Conservation (phyloP, 192 early-diverging fungal species). For the Rhizoclosmatium globosum region DNA sequence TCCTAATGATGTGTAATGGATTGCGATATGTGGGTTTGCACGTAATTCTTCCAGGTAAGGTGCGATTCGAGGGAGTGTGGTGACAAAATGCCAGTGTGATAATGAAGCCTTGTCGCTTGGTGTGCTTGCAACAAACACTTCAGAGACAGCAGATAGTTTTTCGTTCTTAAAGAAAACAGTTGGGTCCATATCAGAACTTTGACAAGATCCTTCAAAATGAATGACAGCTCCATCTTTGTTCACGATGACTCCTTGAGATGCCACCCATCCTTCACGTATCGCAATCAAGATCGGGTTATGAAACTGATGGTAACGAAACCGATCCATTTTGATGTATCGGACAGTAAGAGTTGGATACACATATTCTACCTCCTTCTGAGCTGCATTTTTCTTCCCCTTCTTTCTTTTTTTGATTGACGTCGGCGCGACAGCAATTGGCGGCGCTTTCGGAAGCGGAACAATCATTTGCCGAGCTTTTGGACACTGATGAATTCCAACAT, state of each 20-base stretch:
- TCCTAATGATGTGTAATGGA: background rate
- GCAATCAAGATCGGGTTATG: slow-evolving; percentile 16
- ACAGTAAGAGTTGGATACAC: slow-evolving; percentile 1
- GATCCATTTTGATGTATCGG: slow-evolving; percentile 28
- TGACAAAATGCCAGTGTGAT: background rate
- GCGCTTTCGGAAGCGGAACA: slow-evolving; percentile 22
- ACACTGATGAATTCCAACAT: slow-evolving; percentile 28
- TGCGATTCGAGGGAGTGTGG: slow-evolving; percentile 20
- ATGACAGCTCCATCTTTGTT: background rate
- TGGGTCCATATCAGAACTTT: background rate
- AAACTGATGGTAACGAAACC: slow-evolving; percentile 25
- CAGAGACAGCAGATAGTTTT: too few species aligned
- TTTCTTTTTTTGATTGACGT: background rate
- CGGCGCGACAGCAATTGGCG: background rate
- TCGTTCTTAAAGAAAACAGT: background rate
- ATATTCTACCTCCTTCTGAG: too few species aligned
- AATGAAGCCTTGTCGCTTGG: background rate
- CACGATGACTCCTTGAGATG: background rate
- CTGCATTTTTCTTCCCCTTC: background rate
- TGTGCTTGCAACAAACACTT: slow-evolving; percentile 15
- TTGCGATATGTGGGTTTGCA: background rate
- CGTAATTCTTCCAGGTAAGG: slow-evolving; percentile 14
- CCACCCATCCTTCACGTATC: background rate
- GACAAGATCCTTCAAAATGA: background rate
- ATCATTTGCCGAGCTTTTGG: slow-evolving; percentile 13